Conservation (phyloP, 441 rosid species). For the Melastoma candidum region DNA sequence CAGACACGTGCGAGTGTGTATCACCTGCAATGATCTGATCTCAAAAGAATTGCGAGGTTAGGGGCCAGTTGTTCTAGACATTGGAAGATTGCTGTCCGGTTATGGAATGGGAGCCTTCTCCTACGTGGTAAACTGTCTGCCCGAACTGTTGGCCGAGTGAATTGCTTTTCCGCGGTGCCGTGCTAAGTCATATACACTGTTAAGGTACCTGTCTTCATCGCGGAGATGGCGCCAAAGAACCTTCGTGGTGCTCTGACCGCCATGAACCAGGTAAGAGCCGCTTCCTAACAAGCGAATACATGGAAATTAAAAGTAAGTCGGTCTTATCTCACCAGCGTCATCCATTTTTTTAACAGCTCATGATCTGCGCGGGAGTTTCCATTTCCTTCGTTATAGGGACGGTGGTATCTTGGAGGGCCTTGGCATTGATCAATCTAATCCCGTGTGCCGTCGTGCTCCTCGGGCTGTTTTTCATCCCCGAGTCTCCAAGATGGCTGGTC, state of each 20-base stretch:
- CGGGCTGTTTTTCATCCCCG: constrained; percentile 75
- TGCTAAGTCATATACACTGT: constrained; percentile 4
- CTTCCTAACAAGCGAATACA: background rate
- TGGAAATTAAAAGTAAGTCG: background rate
- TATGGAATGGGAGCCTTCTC: constrained; percentile 96
- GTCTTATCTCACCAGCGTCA: background rate
- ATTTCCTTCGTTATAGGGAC: constrained; percentile 71
- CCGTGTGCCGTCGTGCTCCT: constrained; percentile 55
- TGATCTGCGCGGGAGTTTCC: constrained; percentile 62
- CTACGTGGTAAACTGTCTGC: constrained; percentile 10
- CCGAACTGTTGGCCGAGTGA: background rate
- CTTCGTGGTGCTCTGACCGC: constrained; percentile 87
- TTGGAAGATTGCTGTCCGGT: constrained; percentile 84
- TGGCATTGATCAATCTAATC: constrained; percentile 63
- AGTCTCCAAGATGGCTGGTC: constrained; percentile 98
- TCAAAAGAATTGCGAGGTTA: constrained; percentile 17
- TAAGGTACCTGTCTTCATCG: constrained; percentile 84
- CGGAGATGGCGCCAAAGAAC: constrained; percentile 84
- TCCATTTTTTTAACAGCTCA: constrained; percentile 32
- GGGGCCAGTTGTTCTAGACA: constrained; percentile 58
- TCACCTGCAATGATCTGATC: constrained; percentile 5
- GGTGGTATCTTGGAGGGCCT: constrained; percentile 52
- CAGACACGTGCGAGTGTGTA: too few species aligned
- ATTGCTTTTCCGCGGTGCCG: background rate
- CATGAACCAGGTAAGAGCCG: constrained; percentile 54